A percentile compares a stretch with the other conserved stretches of the same genome.
These are phyloP conservation scores for Starmerella floricola DNA, from an alignment of 805 yeast species.

Conservation along the genomic window DNA sequence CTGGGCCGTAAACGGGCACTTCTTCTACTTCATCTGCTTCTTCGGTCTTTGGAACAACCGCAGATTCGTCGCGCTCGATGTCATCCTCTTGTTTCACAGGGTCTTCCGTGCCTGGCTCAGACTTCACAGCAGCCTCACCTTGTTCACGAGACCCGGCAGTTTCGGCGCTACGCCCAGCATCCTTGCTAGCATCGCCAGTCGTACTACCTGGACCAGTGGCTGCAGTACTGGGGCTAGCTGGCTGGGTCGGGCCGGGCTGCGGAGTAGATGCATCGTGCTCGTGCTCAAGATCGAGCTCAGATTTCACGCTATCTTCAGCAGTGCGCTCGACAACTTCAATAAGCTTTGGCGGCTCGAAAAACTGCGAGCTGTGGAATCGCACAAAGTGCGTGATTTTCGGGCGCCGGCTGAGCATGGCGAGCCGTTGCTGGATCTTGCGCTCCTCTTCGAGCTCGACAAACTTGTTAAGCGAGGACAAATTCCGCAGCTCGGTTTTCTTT, in stretches of 20 bases:
- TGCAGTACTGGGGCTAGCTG: no score
- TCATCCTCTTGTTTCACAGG: background rate
- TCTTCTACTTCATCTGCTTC: conserved; percentile 20
- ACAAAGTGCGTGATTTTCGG: conserved; percentile 48
- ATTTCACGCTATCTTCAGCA: conserved; percentile 1
- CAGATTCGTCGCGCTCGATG: background rate
- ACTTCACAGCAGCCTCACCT: no score
- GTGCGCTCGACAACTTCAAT: conserved; percentile 2
- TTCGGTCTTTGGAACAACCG: background rate
- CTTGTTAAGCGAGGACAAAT: conserved; percentile 56
- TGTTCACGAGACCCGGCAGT: no score
- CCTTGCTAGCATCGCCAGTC: no score
- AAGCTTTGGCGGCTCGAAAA: conserved; percentile 6
- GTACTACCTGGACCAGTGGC: no score
- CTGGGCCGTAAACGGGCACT: conserved; percentile 16
- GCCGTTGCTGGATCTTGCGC: conserved; percentile 66
- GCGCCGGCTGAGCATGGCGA: conserved; percentile 54
- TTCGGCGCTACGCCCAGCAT: no score
- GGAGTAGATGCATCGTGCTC: background rate
- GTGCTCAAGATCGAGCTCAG: background rate
- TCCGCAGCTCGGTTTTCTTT: conserved; percentile 66
- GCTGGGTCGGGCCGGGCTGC: background rate
- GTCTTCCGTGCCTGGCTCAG: background rate
- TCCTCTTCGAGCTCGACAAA: conserved; percentile 77
- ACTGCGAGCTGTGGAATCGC: conserved; percentile 28